A percentile compares a stretch with the other conserved stretches of the same genome.
Conservation (phyloP, 163 green algal genomes). For the Chlorella variabilis region DNA sequence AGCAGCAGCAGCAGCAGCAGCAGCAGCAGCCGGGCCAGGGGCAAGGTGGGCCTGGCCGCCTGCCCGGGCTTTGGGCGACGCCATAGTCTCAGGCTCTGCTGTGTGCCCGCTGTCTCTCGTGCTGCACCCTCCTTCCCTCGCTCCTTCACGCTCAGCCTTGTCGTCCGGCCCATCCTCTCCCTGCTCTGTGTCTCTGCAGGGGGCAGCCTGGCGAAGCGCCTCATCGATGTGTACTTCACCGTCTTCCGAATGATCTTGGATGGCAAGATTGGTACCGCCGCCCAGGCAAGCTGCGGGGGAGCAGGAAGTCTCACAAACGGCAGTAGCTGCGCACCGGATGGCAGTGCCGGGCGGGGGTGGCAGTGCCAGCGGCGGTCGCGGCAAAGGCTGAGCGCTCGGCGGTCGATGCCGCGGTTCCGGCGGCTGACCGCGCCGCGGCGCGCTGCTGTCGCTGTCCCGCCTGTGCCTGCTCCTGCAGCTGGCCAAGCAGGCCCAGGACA, state of each 20-base stretch:
- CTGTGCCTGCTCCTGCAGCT: conserved; percentile 8
- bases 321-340: too few species aligned
- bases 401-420: too few species aligned
- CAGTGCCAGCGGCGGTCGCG: too few species aligned
- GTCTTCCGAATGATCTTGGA: conserved; percentile 91
- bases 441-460: background rate
- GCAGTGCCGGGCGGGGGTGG: too few species aligned
- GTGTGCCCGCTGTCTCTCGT: too few species aligned
- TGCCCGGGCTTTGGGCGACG: too few species aligned
- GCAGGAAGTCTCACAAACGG: background rate
- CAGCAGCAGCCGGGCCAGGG: background rate
- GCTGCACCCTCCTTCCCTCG: too few species aligned
- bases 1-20: conserved; percentile 30
- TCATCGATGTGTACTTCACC: conserved; percentile 95
- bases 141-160: too few species aligned
- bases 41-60: background rate
- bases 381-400: too few species aligned
- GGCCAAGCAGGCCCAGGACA: conserved; percentile 52
- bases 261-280: conserved; percentile 53
- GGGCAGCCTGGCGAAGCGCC: conserved; percentile 78
- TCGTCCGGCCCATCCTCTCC: background rate
- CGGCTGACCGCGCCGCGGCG: background rate
- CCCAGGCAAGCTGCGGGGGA: conserved; percentile 19
- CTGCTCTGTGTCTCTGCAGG: conserved; percentile 35
- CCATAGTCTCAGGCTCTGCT: too few species aligned